Conservation (phyloP, 176 grass and related monocot species). For the Chloris gayana region DNA sequence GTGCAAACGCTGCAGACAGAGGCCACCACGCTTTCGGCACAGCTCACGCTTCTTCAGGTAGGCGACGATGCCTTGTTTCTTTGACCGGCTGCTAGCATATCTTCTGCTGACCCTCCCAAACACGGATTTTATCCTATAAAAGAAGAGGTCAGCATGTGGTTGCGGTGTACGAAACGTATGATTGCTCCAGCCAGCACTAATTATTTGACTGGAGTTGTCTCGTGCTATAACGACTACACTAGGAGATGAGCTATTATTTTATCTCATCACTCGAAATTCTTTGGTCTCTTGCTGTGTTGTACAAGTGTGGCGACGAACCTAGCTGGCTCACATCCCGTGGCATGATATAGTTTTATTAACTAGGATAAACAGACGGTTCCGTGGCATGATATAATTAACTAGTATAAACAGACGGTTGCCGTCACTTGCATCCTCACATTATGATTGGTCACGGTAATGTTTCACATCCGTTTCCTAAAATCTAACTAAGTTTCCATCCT, state of each 20-base stretch:
- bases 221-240: neutral
- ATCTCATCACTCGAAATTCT: neutral
- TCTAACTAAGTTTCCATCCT: neutral
- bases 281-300: conserved; percentile 16
- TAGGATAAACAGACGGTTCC: no score
- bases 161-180: conserved; percentile 4
- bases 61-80: neutral
- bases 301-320: conserved; percentile 15
- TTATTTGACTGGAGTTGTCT: conserved; percentile 22
- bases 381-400: conserved; percentile 1
- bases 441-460: conserved; percentile 7
- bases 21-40: conserved; percentile 91
- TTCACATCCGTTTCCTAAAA: neutral
- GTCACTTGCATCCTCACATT: neutral
- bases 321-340: conserved; percentile 18
- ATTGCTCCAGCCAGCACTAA: conserved; percentile 10
- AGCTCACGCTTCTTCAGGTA: conserved; percentile 94
- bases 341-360: no score
- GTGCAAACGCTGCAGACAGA: conserved; percentile 97
- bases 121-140: neutral
- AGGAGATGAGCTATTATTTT: conserved; percentile 29
- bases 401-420: neutral
- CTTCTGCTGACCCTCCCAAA: neutral
- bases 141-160: neutral
- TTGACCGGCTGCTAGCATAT: conserved; percentile 20